Evolutionary conservation across 2,329 filamentous ascomycete genomes (phyloP).

Genomic region (Sphaerulina vaccinii): DNA sequence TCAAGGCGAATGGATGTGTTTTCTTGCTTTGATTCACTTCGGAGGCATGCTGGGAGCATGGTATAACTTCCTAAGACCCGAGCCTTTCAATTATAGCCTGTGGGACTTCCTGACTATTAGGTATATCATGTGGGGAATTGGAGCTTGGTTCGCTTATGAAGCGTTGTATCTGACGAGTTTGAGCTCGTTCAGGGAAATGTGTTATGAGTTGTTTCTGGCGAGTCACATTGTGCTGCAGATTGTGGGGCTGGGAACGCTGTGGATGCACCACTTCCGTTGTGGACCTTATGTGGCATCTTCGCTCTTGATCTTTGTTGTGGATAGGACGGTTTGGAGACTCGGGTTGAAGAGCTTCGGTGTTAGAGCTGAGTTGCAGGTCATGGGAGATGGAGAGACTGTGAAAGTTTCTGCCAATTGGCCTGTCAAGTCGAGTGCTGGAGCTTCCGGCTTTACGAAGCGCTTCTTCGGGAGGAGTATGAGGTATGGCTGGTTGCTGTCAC

Average conservation of each 20-base stretch:
- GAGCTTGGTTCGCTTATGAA: conserved; percentile 59
- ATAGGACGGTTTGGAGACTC: conserved; percentile 59
- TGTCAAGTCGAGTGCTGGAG: conserved; percentile 17
- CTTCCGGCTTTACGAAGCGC: conserved; percentile 11
- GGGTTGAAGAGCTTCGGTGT: conserved; percentile 52
- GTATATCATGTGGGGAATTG: conserved; percentile 56
- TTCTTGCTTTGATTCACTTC: conserved; percentile 59
- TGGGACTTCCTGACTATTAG: conserved; percentile 52
- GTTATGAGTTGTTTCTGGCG: conserved; percentile 63
- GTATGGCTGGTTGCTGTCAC: conserved; percentile 58
- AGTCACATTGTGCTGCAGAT: conserved; percentile 59
- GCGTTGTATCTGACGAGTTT: conserved; percentile 62
- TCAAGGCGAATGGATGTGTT: conserved; percentile 61
- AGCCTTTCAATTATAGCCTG: conserved; percentile 48
- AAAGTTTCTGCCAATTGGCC: conserved; percentile 50
- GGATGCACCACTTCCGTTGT: conserved; percentile 57
- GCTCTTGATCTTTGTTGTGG: conserved; percentile 57
- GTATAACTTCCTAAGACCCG: conserved; percentile 49
- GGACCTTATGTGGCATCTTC: conserved; percentile 55
- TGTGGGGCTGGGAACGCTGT: conserved; percentile 56
- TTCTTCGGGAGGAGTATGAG: conserved; percentile 31
- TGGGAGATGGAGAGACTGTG: conserved; percentile 59
- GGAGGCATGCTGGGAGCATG: conserved; percentile 56
- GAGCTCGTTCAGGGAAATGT: conserved; percentile 58
- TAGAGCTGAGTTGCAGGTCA: conserved; percentile 52